Conservation (phyloP, 108 stramenopile species). For the Nannochloropsis oceanica region DNA sequence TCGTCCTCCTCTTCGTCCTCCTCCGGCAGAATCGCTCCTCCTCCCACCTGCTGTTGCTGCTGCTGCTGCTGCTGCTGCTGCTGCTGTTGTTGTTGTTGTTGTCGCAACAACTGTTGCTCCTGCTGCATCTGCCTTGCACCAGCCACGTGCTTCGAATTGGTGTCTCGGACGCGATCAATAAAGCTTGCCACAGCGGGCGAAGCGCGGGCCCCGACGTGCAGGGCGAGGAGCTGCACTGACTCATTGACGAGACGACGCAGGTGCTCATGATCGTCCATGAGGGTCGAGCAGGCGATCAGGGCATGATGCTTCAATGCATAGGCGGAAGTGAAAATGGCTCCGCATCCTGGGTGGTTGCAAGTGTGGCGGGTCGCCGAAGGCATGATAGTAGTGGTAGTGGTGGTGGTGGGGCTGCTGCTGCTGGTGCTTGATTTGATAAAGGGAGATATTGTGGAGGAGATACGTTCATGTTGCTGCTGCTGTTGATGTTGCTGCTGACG, state of each 20-base stretch:
- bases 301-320: neutral
- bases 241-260: neutral
- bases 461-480: no score
- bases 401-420: no score
- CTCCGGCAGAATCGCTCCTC: neutral
- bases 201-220: neutral
- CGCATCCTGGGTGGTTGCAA: neutral
- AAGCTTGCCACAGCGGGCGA: neutral
- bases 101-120: neutral
- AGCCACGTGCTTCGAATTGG: neutral
- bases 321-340: neutral
- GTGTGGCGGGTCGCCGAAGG: neutral
- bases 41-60: neutral
- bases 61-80: neutral
- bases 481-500: no score
- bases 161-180: neutral
- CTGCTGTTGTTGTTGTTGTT: neutral
- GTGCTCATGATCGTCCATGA: neutral
- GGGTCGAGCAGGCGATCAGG: neutral
- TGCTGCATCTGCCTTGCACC: neutral
- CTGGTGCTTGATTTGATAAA: no score
- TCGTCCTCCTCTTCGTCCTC: neutral
- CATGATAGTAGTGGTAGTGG: no score
- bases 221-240: neutral
- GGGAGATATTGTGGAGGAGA: no score